These are phyloP conservation scores for Cercospora nicotianae DNA, from an alignment of 2,329 filamentous ascomycete genomes.

Conservation along the genomic window DNA sequence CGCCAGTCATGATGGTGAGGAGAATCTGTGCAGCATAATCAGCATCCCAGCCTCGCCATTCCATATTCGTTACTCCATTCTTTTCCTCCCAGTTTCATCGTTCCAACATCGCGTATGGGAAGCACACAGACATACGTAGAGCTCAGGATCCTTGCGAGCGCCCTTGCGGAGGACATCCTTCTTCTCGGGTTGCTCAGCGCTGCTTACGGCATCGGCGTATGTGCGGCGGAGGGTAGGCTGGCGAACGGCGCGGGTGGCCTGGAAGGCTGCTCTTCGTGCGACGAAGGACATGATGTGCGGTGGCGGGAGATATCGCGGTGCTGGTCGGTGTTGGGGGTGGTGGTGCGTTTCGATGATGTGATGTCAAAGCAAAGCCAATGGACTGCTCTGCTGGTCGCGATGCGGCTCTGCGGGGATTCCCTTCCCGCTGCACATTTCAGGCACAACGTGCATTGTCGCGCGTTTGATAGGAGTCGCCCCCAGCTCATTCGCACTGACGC, in stretches of 20 bases:
- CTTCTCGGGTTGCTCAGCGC: slow-evolving; percentile 45
- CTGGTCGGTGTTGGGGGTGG: slow-evolving; percentile 2
- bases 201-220: slow-evolving; percentile 46
- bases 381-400: not conserved
- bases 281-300: slow-evolving; percentile 48
- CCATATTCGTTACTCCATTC: not conserved
- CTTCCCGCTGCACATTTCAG: not conserved
- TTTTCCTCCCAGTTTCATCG: not conserved
- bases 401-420: slow-evolving; percentile 7
- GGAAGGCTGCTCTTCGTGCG: slow-evolving; percentile 48
- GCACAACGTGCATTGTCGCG: not conserved
- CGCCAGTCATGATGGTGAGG: slow-evolving; percentile 83
- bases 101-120: not conserved
- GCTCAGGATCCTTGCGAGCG: slow-evolving; percentile 70
- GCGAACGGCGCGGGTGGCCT: slow-evolving; percentile 43
- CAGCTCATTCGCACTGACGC: slow-evolving; percentile 1
- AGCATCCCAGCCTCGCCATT: not conserved
- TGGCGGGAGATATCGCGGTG: slow-evolving; percentile 20
- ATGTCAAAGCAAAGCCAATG: slow-evolving; percentile 13
- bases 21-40: slow-evolving; percentile 65
- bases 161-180: slow-evolving; percentile 59
- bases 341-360: not conserved
- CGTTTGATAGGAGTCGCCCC: not conserved
- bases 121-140: slow-evolving; percentile 59
- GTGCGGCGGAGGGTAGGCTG: slow-evolving; percentile 35